Evolutionary conservation across 331 rosid genomes (phyloP).

Genomic region (Quercus lobata): DNA sequence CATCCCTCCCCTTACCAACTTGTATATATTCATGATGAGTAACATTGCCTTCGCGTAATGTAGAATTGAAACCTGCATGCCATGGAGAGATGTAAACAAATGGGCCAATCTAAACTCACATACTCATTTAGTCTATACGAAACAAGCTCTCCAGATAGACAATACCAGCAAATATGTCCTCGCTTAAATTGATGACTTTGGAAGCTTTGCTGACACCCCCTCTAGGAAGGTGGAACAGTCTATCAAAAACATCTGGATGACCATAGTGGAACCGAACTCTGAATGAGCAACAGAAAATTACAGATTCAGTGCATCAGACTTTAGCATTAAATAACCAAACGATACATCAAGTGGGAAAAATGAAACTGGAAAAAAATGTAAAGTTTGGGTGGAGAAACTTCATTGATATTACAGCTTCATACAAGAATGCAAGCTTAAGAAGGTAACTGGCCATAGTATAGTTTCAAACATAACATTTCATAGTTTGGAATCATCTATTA

Average conservation of each 20-base stretch:
- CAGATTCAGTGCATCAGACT: slow-evolving; percentile 16
- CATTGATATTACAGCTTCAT: neutral
- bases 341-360: slow-evolving; percentile 4
- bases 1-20: slow-evolving; percentile 98
- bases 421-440: neutral
- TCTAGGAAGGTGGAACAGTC: slow-evolving; percentile 95
- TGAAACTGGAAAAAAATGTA: neutral
- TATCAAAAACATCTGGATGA: slow-evolving; percentile 92
- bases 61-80: slow-evolving; percentile 82
- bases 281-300: slow-evolving; percentile 38
- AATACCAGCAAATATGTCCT: slow-evolving; percentile 97
- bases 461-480: neutral
- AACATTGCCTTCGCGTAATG: slow-evolving; percentile 87
- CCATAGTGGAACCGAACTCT: slow-evolving; percentile 99
- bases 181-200: slow-evolving; percentile 85
- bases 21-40: slow-evolving; percentile 98
- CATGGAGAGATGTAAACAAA: slow-evolving; percentile 10
- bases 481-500: neutral
- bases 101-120: slow-evolving; percentile 7
- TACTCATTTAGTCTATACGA: neutral
- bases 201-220: slow-evolving; percentile 99
- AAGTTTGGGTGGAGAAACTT: neutral
- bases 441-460: neutral
- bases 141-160: neutral
- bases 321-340: neutral